Percentiles rank a stretch among this genome's conserved stretches.
Evolutionary conservation across 345 rosid species (phyloP).

Genomic region (Eutrema japonicum): DNA sequence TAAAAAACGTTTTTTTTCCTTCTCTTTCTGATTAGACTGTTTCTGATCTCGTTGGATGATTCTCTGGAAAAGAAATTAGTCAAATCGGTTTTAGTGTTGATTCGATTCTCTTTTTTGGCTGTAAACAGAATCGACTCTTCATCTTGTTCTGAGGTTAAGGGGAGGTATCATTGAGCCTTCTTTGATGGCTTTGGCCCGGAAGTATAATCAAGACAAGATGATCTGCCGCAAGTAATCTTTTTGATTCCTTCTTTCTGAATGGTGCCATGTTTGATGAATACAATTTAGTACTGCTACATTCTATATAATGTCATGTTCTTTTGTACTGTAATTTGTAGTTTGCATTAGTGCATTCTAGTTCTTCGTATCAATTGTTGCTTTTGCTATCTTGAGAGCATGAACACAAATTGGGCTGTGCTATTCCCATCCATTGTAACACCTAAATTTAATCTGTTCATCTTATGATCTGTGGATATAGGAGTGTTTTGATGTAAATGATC

Average conservation of each 20-base stretch:
- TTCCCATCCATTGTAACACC: neutral
- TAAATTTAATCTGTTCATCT: neutral
- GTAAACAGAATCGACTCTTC: slow-evolving; percentile 54
- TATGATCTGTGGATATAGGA: neutral
- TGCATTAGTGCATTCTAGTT: no score
- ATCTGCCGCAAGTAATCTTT: slow-evolving; percentile 63
- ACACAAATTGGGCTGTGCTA: neutral
- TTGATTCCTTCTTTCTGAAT: neutral
- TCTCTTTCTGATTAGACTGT: neutral
- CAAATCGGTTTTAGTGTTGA: neutral
- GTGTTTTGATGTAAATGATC: neutral
- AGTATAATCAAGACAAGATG: slow-evolving; percentile 55
- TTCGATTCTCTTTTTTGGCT: neutral
- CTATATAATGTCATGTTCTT: neutral
- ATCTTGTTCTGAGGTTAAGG: slow-evolving; percentile 62
- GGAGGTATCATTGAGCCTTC: slow-evolving; percentile 73
- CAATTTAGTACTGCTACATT: neutral
- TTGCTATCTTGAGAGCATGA: neutral
- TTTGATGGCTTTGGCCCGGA: slow-evolving; percentile 59
- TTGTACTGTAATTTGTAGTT: neutral
- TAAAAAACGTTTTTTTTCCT: neutral
- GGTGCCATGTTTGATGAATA: neutral
- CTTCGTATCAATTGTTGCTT: no score
- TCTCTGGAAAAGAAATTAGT: neutral
- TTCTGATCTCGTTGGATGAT: neutral